phyloP scores from a whole-genome alignment of 1,139 yeast genomes.

The Hanseniaspora gamundiae region DNA sequence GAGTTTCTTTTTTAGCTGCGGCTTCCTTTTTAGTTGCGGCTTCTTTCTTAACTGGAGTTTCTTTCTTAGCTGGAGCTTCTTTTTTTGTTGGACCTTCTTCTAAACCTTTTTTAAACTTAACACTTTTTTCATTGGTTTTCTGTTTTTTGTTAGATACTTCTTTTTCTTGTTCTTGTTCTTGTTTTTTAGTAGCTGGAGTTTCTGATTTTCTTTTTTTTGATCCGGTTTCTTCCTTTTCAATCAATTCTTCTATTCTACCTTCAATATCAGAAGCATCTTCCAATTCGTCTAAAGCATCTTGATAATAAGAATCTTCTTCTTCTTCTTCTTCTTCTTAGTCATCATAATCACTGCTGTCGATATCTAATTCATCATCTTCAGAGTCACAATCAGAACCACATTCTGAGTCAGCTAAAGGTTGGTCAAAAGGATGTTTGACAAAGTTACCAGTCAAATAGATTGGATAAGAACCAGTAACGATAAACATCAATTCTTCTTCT shows the following conservation, averaged over 20 bases:
- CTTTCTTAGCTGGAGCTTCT: constrained; percentile 3
- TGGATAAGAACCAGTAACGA: constrained; percentile 91
- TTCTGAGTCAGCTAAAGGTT: constrained; percentile 34
- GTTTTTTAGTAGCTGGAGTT: constrained; percentile 32
- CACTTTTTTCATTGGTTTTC: constrained; percentile 49
- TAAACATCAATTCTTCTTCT: constrained; percentile 87
- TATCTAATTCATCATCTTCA: constrained; percentile 56
- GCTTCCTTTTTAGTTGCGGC: constrained; percentile 1
- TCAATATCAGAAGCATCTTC: constrained; percentile 50
- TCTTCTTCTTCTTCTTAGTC: constrained; percentile 64
- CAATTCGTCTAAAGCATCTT: constrained; percentile 45
- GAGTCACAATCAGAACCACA: constrained; percentile 37
- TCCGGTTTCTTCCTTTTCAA: constrained; percentile 31
- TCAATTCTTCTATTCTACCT: constrained; percentile 32
- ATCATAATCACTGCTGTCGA: constrained; percentile 60
- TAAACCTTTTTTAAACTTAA: constrained; percentile 77
- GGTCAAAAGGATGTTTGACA: constrained; percentile 75
- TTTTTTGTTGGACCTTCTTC: constrained; percentile 76
- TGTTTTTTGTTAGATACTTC: constrained; percentile 15
- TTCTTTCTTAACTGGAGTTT: constrained; percentile 11
- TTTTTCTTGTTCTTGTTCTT: constrained; percentile 27
- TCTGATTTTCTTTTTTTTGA: constrained; percentile 28
- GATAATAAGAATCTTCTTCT: constrained; percentile 73
- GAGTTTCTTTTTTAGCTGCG: constrained; percentile 11
- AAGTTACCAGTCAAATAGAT: constrained; percentile 90